Base-by-base conservation (phyloP, 345 rosid species). In the Anacardium occidentale region DNA sequence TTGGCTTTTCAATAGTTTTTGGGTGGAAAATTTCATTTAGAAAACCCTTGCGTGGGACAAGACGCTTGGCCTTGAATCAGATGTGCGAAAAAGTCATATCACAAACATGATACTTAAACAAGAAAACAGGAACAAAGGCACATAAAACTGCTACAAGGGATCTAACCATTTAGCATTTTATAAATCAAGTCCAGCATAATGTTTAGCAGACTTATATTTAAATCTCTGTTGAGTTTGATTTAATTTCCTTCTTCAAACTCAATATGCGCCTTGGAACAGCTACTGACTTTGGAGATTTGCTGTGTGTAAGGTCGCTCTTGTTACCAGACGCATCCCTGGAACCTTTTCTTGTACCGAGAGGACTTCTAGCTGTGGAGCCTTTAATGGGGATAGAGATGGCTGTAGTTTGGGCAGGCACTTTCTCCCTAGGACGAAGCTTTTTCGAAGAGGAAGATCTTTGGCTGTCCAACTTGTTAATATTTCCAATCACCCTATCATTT, bases 401-500 rank as follows among this genome's bases (percentile, higher is more conserved):
- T 48, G 62, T 22, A 15, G 18, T 63, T 59, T 62, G 25, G 58
- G 61, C 24, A 2, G 63, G 62, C 48, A n/a, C 64, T 55, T 25
- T 51, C 17, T 10, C 32, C 9, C 64, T 69, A 29, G 47, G 11
- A 26, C 24, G 64, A 34, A n/a, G 50, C 2, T 48, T 73, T 18
- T 76, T 82, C 24, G 29, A 5, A 24, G 66, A 67, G 7, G 64
- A 40, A 22, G 58, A 50, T 22, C 62, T 74, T 61, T 60, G 69
- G 45, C 20, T 62, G 13, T 21, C 56, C 0, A 67, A 15, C 68
- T 63, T 74, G 71, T 51, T 61, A 34, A 70, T 68, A 26, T 47
- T 72, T 10, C 81, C 79, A 13, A 79, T 69, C 64, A 75, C 44
- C 32, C 66, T 44, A n/a, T 83, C 86, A 20, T 83, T 83, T 42